phyloP scores from a whole-genome alignment of 768 basidiomycete species.

The Peribolospora kevripleyi region DNA sequence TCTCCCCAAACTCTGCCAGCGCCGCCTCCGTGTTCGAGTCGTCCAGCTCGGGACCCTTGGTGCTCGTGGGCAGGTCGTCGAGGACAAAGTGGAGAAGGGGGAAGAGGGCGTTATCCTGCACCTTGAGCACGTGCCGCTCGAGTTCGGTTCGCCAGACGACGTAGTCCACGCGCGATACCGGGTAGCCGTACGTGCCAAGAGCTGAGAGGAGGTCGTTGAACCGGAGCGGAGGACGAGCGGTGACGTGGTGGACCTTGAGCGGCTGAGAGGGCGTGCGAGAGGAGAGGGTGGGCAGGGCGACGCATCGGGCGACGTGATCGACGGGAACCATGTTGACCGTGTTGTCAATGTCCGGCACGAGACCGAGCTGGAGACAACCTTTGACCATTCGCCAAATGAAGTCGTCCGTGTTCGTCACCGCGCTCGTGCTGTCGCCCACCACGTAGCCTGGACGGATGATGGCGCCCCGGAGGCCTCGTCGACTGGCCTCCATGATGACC shows the following conservation, averaged over 20 bases:
- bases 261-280: constrained; percentile 22
- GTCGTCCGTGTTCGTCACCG: constrained; percentile 95
- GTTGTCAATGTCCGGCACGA: constrained; percentile 93
- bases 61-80: constrained; percentile 88
- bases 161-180: constrained; percentile 58
- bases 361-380: constrained; percentile 92
- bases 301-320: constrained; percentile 73
- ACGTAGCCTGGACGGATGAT: constrained; percentile 89
- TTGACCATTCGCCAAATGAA: constrained; percentile 97
- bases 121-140: constrained; percentile 83
- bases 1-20: constrained; percentile 25
- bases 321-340: constrained; percentile 96
- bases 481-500: constrained; percentile 70
- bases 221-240: constrained; percentile 60
- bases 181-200: constrained; percentile 54
- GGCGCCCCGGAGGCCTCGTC: constrained; percentile 55
- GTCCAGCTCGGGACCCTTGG: constrained; percentile 74
- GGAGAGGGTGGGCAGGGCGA: constrained; percentile 43
- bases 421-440: constrained; percentile 68
- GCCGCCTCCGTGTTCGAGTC: constrained; percentile 57
- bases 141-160: constrained; percentile 71
- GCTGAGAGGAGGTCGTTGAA: constrained; percentile 66
- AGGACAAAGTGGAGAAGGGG: constrained; percentile 90
- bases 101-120: constrained; percentile 89
- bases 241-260: constrained; percentile 53